Base-by-base conservation (phyloP, 2,329 filamentous ascomycete species). In the Rugonectria rugulosa region DNA sequence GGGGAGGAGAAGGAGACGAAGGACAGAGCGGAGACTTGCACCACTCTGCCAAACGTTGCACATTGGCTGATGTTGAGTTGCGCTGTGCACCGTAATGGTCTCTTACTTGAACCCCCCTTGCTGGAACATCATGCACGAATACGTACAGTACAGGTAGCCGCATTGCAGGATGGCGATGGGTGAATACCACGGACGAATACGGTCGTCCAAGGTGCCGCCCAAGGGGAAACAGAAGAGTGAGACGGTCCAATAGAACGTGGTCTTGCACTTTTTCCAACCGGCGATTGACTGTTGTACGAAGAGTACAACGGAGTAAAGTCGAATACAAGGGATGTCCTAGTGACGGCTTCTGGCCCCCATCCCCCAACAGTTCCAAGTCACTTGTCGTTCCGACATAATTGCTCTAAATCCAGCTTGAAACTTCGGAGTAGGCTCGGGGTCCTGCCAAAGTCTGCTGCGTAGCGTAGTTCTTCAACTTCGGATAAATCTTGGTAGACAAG, bases 11-110 rank as follows among this genome's bases (percentile, higher is more conserved):
- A 41, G 45, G 10, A 40, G 17, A 37, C 6, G 2, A 14, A 20
- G 37, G 15, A n/a, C n/a, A n/a, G n/a, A 44, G 53, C 46, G 53
- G 53, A 51, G 46, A 32, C 53, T 56, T 44, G 17, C 45, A 49
- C 20, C 40, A 45, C 34, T 4, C 21, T 21, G 37, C 19, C n/a
- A 24, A 21, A 26, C 19, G 24, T 26, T 50, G 32, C 24, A 44
- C 45, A 44, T 36, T 38, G 53, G 41, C 38, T 37, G n/a, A n/a
- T n/a, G n/a, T n/a, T n/a, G 31, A 37, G 29, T 24, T 41, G 27
- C 24, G 15, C 42, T 27, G 45, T 38, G 29, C n/a, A 48, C 34
- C 40, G 24, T 20, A 38, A 45, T 40, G 31, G 38, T 10, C 48
- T 51, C 34, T 32, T n/a, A n/a, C 19, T 12, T 29, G 9, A 9